Conservation (phyloP, 2,329 filamentous ascomycete species). For the Talaromyces sp. region DNA sequence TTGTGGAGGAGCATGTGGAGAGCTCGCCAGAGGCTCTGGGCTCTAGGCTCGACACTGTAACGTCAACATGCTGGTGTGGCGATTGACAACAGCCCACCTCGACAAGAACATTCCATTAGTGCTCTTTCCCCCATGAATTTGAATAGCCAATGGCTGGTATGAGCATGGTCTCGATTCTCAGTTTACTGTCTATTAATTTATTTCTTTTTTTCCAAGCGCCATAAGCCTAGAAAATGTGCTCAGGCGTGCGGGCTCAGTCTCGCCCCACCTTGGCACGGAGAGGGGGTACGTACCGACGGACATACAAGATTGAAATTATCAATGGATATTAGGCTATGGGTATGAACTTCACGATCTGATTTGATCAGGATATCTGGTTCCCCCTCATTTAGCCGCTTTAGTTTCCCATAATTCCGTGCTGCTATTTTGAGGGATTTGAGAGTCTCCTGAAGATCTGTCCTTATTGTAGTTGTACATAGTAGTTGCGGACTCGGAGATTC, state of each 20-base stretch:
- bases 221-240: constrained; percentile 4
- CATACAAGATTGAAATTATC: background rate
- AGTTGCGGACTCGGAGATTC: no score
- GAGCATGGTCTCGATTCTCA: background rate
- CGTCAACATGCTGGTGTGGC: background rate
- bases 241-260: background rate
- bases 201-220: background rate
- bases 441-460: no score
- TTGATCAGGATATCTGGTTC: no score
- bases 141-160: background rate
- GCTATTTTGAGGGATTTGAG: no score
- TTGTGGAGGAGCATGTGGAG: constrained; percentile 3
- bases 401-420: no score
- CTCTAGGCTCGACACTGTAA: background rate
- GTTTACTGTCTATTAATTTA: background rate
- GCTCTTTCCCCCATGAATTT: background rate
- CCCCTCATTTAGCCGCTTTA: no score
- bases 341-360: background rate
- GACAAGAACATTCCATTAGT: background rate
- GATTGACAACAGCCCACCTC: background rate
- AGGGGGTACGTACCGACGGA: background rate
- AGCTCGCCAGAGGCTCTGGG: constrained; percentile 2
- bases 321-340: background rate
- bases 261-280: background rate
- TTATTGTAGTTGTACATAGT: no score